Conservation (phyloP, 2,329 filamentous ascomycete species). For the Botrytis byssoidea region DNA sequence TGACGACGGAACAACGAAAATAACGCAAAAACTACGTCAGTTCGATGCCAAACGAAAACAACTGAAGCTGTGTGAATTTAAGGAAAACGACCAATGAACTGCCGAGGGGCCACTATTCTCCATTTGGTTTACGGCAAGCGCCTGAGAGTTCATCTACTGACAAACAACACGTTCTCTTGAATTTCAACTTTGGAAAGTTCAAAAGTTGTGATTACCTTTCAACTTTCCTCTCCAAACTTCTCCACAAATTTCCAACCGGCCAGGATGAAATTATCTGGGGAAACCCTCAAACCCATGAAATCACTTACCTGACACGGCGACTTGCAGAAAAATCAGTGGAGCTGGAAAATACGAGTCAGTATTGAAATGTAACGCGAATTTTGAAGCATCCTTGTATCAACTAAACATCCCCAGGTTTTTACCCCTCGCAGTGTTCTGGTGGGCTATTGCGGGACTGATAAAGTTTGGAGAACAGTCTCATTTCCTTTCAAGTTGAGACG, state of each 20-base stretch:
- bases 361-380: not conserved
- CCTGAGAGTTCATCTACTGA: not conserved
- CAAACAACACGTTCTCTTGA: not conserved
- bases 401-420: not conserved
- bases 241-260: not conserved
- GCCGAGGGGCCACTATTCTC: not conserved
- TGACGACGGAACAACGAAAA: not conserved
- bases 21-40: not conserved
- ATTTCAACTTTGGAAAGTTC: not conserved
- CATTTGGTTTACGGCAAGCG: not conserved
- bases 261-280: not conserved
- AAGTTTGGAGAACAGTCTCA: not conserved
- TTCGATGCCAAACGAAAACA: not conserved
- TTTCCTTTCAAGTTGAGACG: not conserved
- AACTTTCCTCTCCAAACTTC: conserved; percentile 5
- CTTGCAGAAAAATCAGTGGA: conserved; percentile 13
- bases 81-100: not conserved
- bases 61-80: not conserved
- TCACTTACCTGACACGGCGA: conserved; percentile 3
- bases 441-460: not conserved
- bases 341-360: not conserved
- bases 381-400: conserved; percentile 4
- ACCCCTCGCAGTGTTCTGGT: not conserved
- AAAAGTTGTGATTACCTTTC: not conserved
- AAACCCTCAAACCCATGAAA: not conserved